Evolutionary conservation across 2,329 filamentous ascomycete species (phyloP), one percentile per base, ranked within the genome.

Genomic region (Aurifilum marmelostoma): DNA sequence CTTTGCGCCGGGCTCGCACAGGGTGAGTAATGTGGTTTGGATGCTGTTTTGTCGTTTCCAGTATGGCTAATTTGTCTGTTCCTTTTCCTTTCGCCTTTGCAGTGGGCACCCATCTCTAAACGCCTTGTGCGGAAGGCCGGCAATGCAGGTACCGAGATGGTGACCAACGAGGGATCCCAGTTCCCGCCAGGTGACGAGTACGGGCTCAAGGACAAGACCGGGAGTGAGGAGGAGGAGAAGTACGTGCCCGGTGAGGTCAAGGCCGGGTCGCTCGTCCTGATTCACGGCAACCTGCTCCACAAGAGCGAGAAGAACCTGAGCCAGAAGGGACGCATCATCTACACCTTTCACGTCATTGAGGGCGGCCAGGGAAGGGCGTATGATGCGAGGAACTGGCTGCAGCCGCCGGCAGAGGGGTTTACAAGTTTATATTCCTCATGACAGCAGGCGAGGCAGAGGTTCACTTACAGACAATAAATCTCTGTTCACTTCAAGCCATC

Each of bases 341-440:
- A 98, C 80, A 98, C 96, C 0, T 99, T 98, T 79, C 96, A 99
- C 82, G 88, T 97, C 69, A 98, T 98, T 76, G 96, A 98, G 81
- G 92, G 91, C 2, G 77, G 68, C 0, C 87, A 91, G 27, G 85
- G 80, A 0, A 83, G 89, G 58, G 83, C 82, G 67, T 99, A 98
- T 79, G 96, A 98, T 80, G 86, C 87, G 80, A 85, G 86, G 80
- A 99, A 99, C 80, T 98, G 96, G 96, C 80, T 99, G 78, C 95
- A 97, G 82, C 93, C 94, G 69, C 91, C 93, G 0, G 83, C 84
- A 54, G 87, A 87, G 56, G 94, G 93, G 0, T 97, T 99, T 77
- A 94, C 91, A 8, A 91, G 81, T 77, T 76, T 94, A 71, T 89
- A 82, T 62, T 72, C 73, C 3, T 83, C 77, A 59, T 62, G 65